Evolutionary conservation across 768 basidiomycete genomes (phyloP).

Genomic region (Solioccasus polychromus): DNA sequence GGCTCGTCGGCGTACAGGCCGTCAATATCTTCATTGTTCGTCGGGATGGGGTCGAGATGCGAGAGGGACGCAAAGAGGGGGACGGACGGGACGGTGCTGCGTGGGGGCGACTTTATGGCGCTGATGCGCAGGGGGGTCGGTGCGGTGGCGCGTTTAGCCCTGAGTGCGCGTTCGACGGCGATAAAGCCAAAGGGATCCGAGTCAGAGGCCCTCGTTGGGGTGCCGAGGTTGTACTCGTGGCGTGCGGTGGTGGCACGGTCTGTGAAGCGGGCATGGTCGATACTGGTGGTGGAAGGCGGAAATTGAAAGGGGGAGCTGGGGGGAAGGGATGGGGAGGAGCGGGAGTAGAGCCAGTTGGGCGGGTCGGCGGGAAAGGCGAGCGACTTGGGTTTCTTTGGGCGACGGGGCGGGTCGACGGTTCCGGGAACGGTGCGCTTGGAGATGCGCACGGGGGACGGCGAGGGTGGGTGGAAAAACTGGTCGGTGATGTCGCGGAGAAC

Average conservation of each 20-base stretch:
- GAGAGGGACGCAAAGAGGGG: slow-evolving; percentile 27
- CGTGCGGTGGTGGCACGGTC: slow-evolving; percentile 5
- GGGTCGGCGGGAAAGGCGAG: slow-evolving; percentile 30
- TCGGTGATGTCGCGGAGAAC: slow-evolving; percentile 33
- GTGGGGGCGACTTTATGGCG: slow-evolving; percentile 18
- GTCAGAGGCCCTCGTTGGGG: slow-evolving; percentile 25
- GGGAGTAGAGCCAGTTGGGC: slow-evolving; percentile 28
- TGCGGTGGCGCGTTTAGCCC: slow-evolving; percentile 35
- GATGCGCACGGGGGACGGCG: slow-evolving; percentile 28
- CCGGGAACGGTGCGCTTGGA: slow-evolving; percentile 16
- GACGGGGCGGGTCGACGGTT: slow-evolving; percentile 26
- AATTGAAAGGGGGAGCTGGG: slow-evolving; percentile 35
- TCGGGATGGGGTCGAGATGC: slow-evolving; percentile 35
- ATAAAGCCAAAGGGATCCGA: slow-evolving; percentile 61
- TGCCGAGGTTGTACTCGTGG: slow-evolving; percentile 19
- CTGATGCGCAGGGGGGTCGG: slow-evolving; percentile 10
- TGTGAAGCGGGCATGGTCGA: slow-evolving; percentile 7
- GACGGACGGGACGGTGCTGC: slow-evolving; percentile 14
- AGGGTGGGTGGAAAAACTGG: slow-evolving; percentile 34
- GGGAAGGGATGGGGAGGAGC: slow-evolving; percentile 30
- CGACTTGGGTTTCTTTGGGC: slow-evolving; percentile 33
- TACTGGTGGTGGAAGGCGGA: slow-evolving; percentile 22
- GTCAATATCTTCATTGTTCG: slow-evolving; percentile 32
- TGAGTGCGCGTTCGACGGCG: slow-evolving; percentile 50
- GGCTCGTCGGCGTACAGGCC: slow-evolving; percentile 35